Evolutionary conservation across 106 monocot genomes (phyloP), one percentile per base, ranked within the genome.

Genomic region (Dactylorhiza incarnata): DNA sequence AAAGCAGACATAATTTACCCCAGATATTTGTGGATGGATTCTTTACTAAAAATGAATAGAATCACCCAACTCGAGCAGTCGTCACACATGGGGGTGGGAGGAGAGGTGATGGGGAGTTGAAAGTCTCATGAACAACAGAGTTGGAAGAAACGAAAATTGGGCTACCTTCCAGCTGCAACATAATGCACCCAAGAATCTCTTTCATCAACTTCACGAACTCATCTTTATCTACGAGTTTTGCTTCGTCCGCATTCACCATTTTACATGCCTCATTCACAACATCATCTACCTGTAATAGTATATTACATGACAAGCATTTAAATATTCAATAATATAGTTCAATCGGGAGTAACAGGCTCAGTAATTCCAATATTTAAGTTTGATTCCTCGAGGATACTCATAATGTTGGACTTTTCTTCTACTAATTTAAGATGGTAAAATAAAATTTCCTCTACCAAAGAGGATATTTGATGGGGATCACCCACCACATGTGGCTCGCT

Each of bases 61-160:
- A 52, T 16, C 47, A 56, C 22, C 19, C 75, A 75, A 5, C 58
- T 46, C 44, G 19, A 45, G 75, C n/a, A 0, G 25, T 23, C 6
- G 62, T 12, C 10, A 46, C 37, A 9, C 46, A 26, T 48, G 78
- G 6, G 12, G 89, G 85, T 15, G 68, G 24, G 8, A 87, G 55
- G 13, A 78, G 19, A 7, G 85, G 79, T 5, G 94, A 84, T 54
- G 87, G 81, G 11, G 83, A 70, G 19, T 77, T 43, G 3, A 84
- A 25, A 8, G 90, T 82, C 75, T 96, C 93, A 52, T 93, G 90
- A 16, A 96, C 87, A 0, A 96, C 90, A 0, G 90, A 84, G 71
- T 89, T 90, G 1, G 89, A 83, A 0, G 89, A 87, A 49, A 96
- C 78, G 52, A 82, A 89, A 43, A 96, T 83, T 3, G 90, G 82